Evolutionary conservation across 495 filamentous ascomycete genomes (phyloP).

Genomic region (Diplogelasinospora grovesii): DNA sequence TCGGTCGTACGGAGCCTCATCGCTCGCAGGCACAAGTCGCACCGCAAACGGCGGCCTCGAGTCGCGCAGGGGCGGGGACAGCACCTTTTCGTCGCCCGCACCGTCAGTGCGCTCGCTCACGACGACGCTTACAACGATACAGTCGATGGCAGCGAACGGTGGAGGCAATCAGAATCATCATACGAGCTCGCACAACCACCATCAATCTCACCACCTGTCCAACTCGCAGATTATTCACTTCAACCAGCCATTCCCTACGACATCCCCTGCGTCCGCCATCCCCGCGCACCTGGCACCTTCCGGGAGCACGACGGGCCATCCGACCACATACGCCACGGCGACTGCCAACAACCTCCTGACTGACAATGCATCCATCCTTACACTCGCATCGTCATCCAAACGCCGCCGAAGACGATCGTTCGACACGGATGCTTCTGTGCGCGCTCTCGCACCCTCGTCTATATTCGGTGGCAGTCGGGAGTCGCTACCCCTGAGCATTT

Average conservation of each 20-base stretch:
- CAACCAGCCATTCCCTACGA: constrained; percentile 81
- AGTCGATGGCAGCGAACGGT: constrained; percentile 70
- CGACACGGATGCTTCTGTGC: constrained; percentile 93
- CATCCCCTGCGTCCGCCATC: constrained; percentile 67
- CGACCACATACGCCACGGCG: constrained; percentile 77
- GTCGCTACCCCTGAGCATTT: constrained; percentile 78
- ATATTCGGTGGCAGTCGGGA: constrained; percentile 87
- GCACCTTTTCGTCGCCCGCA: constrained; percentile 90
- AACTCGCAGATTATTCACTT: constrained; percentile 63
- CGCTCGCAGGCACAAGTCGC: constrained; percentile 52
- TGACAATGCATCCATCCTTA: constrained; percentile 93
- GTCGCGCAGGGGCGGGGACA: constrained; percentile 64
- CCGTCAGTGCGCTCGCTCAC: constrained; percentile 88
- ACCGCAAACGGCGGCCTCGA: constrained; percentile 61
- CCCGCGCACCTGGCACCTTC: constrained; percentile 67
- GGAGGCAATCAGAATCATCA: constrained; percentile 35
- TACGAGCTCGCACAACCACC: constrained; percentile 28
- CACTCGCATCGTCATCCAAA: constrained; percentile 93
- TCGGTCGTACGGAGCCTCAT: constrained; percentile 66
- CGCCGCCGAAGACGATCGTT: constrained; percentile 79
- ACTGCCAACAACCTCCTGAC: constrained; percentile 89
- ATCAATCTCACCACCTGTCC: constrained; percentile 29
- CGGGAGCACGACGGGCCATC: constrained; percentile 45
- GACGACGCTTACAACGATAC: constrained; percentile 93
- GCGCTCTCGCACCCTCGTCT: constrained; percentile 84